These are phyloP conservation scores for Saccharomycopsis hybrid DNA, from an alignment of 1,139 yeast species.

Conservation along the genomic window DNA sequence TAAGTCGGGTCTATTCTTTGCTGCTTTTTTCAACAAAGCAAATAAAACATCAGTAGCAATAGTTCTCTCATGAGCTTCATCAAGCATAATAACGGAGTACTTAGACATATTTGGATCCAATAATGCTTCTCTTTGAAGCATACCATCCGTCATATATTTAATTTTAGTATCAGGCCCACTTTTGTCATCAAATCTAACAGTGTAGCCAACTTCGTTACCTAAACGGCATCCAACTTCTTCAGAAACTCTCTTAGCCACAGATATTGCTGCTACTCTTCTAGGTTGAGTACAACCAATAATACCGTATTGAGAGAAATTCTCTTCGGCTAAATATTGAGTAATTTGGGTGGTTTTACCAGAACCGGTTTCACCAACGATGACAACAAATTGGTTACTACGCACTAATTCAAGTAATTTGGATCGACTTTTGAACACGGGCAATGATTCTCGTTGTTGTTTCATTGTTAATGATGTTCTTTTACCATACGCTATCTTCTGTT, in stretches of 20 bases:
- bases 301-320: constrained; percentile 56
- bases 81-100: constrained; percentile 83
- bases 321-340: constrained; percentile 81
- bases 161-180: constrained; percentile 50
- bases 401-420: constrained; percentile 52
- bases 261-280: constrained; percentile 66
- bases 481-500: constrained; percentile 43
- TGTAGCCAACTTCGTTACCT: constrained; percentile 62
- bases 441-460: constrained; percentile 55
- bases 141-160: constrained; percentile 88
- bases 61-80: constrained; percentile 95
- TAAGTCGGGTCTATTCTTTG: constrained; percentile 60
- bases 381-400: constrained; percentile 60
- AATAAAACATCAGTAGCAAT: constrained; percentile 89
- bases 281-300: constrained; percentile 71
- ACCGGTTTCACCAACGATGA: constrained; percentile 96
- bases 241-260: constrained; percentile 64
- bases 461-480: constrained; percentile 44
- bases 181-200: constrained; percentile 58
- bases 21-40: constrained; percentile 75
- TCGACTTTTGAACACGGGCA: constrained; percentile 71
- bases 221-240: constrained; percentile 54
- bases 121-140: constrained; percentile 79
- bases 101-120: constrained; percentile 64
- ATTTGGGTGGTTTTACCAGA: constrained; percentile 96